phyloP scores from a whole-genome alignment of 768 basidiomycete genomes.

The Gymnopilus junonius region DNA sequence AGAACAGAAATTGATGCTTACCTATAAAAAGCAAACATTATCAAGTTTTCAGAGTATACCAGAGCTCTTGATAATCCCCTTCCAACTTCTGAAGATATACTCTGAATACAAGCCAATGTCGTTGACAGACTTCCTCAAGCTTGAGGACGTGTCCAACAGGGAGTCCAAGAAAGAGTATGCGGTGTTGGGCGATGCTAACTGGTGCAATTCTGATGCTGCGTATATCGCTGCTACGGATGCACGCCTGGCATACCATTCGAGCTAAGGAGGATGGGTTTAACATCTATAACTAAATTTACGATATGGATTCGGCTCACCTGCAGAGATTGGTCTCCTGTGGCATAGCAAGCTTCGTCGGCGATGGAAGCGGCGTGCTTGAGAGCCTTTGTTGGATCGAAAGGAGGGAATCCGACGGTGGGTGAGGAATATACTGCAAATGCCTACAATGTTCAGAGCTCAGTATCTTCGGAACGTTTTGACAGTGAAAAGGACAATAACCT shows the following conservation, averaged over 20 bases:
- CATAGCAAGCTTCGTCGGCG: constrained; percentile 73
- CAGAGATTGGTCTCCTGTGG: constrained; percentile 54
- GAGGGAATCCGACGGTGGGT: constrained; percentile 49
- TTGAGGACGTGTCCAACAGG: constrained; percentile 55
- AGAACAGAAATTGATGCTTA: background rate
- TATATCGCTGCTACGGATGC: constrained; percentile 71
- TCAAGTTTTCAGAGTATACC: constrained; percentile 46
- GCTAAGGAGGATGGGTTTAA: constrained; percentile 39
- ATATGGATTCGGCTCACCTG: constrained; percentile 48
- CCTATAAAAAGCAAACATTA: background rate
- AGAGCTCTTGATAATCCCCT: constrained; percentile 70
- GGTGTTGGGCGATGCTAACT: constrained; percentile 76
- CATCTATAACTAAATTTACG: background rate
- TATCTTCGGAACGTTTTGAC: background rate
- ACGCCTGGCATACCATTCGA: constrained; percentile 74
- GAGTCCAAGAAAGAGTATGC: constrained; percentile 67
- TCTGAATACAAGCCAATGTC: constrained; percentile 60
- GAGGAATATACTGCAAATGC: constrained; percentile 74
- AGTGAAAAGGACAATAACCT: constrained; percentile 46
- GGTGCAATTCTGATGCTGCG: constrained; percentile 83
- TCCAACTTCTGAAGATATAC: constrained; percentile 73
- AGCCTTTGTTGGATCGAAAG: constrained; percentile 63
- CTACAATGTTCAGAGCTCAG: constrained; percentile 37
- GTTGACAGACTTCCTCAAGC: constrained; percentile 48
- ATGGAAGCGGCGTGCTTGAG: constrained; percentile 62